Evolutionary conservation across 106 monocot species (phyloP), one percentile per base, ranked within the genome.

Genomic region (Posidonia australis): DNA sequence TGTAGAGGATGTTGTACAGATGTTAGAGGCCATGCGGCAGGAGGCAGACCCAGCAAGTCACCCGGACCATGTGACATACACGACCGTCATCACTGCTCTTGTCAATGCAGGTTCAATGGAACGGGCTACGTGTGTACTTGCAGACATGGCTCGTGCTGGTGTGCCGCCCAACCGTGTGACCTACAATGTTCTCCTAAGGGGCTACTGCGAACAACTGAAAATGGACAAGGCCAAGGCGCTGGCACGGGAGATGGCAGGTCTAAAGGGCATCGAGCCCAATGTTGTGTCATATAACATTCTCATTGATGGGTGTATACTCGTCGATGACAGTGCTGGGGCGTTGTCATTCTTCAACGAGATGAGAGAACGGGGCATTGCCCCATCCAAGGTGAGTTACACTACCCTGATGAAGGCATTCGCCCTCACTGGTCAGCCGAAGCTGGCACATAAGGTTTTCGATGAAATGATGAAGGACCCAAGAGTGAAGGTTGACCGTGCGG

Each of bases 381-480:
- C 89, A 18, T 79, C 82, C 2, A 82, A 80, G 54, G 81, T 86
- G 17, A 94, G 93, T 70, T 94, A 94, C 83, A 94, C 93, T 18
- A 94, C 93, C 0, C 60, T 89, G 63, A 94, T 94, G 93, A 94
- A 94, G 78, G 93, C 89, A 2, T 89, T 94, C 48, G 86, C 86
- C 19, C 49, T 89, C 19, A 73, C 83, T 10, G 89, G 81, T 18
- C 93, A 93, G 71, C 89, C 86, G 5, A 79, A 70, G 63, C 63
- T 89, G 5, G 86, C 93, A 11, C 81, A 86, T 60, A 79, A 86
- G 73, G 93, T 93, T 65, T 93, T 93, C 65, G 89, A 93, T 42
- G 93, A 93, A 67, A 93, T 93, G 93, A 44, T 7, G 1, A 82
- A 76, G 59, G 93, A 93, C 54, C 72, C 63, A 0, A 78, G 86